A percentile compares a stretch with the other conserved stretches of the same genome.
Evolutionary conservation across 2,329 filamentous ascomycete species (phyloP).

Genomic region (Penicillium sp.): DNA sequence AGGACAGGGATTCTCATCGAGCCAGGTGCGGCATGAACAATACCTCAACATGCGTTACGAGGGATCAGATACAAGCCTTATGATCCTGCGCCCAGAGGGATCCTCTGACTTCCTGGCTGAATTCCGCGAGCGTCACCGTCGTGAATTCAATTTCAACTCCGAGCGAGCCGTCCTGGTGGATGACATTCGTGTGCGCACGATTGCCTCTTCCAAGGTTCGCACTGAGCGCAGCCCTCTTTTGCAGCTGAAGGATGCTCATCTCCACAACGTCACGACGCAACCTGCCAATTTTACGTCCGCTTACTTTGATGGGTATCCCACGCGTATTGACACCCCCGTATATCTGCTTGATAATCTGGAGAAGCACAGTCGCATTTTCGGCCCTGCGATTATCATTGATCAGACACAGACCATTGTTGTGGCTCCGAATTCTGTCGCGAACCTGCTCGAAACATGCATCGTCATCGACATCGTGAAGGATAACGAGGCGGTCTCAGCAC

Average conservation of each 20-base stretch:
- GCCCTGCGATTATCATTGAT: conserved; percentile 81
- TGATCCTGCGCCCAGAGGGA: conserved; percentile 63
- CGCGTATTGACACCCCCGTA: conserved; percentile 41
- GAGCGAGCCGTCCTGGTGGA: conserved; percentile 87
- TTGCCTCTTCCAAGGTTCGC: conserved; percentile 66
- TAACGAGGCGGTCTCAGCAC: conserved; percentile 42
- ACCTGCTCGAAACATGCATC: conserved; percentile 83
- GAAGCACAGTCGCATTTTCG: conserved; percentile 47
- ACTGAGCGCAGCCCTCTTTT: conserved; percentile 69
- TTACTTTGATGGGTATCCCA: conserved; percentile 41
- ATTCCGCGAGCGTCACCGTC: conserved; percentile 82
- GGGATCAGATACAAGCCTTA: conserved; percentile 55
- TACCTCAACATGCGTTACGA: conserved; percentile 56
- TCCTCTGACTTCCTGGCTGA: conserved; percentile 84
- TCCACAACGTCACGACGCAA: conserved; percentile 62
- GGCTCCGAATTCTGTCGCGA: conserved; percentile 73
- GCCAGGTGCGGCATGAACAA: conserved; percentile 49
- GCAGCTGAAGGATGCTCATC: conserved; percentile 57
- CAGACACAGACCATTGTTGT: conserved; percentile 82
- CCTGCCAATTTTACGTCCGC: conserved; percentile 53
- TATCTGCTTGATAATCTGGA: conserved; percentile 42
- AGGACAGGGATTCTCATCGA: conserved; percentile 48
- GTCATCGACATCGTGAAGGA: conserved; percentile 76
- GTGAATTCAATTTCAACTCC: conserved; percentile 88
- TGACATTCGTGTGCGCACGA: conserved; percentile 84